Base-by-base conservation (phyloP, 805 yeast genomes). In the Yamadazyma scolyti region DNA sequence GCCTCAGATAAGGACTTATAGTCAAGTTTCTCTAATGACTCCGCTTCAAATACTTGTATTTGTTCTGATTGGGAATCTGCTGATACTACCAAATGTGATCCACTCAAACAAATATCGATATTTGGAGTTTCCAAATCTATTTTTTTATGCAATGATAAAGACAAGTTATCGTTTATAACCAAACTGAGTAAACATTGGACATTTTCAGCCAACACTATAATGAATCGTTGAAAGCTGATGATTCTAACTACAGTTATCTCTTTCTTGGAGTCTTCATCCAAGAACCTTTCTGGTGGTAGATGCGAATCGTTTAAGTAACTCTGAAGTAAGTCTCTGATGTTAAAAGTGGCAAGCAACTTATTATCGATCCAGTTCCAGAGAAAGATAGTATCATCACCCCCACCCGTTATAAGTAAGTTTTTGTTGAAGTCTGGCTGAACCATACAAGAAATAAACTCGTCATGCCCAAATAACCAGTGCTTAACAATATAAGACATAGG, bases 401-500 rank as follows among this genome's bases (percentile, higher is more conserved):
- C 98, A 4, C 82, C 97, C 50, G 93, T 81, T 15, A 89, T 56
- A 31, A 93, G 64, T 12, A 74, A 48, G 14, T 62, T 50, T 4
- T 61, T 50, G 21, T 74, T 56, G 67, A 78, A 76, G 3, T 52
- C 39, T 14, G 87, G 80, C 9, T 79, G 60, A 19, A 68, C 54
- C 41, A 93, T 53, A 5, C 74, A 64, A 2, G 95, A 81, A 7
- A 93, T 79, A 44, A 87, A 94, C 55, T 87, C 83, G 25, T 68
- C 65, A 54, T 90, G 97, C 3, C 95, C 97, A 54, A 86, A 86
- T 31, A 89, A 65, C 77, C 86, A 88, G 46, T 77, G 74, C 40
- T 87, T 82, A 31, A 94, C 79, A 16, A 88, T 75, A 46, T 67
- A 86, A 3, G 89, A 66, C 40, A 79, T 71, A 2, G 97, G 97